phyloP scores from a whole-genome alignment of 192 early-diverging fungal genomes.

The Coemansia sp. region DNA sequence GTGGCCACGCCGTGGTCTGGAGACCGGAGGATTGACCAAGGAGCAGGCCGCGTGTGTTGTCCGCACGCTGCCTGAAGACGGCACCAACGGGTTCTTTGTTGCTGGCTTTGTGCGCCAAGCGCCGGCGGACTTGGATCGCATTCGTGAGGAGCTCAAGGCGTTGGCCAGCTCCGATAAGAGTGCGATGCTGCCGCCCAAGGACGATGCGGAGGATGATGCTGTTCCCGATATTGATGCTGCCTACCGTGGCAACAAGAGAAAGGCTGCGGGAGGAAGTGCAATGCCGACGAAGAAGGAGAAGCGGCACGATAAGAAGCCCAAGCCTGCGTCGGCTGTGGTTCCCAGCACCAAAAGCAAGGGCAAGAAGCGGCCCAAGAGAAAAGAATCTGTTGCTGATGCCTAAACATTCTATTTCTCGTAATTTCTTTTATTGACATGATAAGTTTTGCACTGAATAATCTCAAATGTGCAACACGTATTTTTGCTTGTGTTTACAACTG shows the following conservation, averaged over 20 bases:
- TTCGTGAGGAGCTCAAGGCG: constrained; percentile 11
- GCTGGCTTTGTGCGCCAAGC: constrained; percentile 71
- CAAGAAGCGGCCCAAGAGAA: constrained; percentile 33
- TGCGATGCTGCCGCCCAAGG: too few species aligned
- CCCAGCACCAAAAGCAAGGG: constrained; percentile 12
- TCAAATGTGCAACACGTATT: too few species aligned
- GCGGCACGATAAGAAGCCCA: background rate
- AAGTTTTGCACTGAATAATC: too few species aligned
- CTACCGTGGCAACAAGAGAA: background rate
- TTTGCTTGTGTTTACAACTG: too few species aligned
- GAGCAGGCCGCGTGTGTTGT: constrained; percentile 66
- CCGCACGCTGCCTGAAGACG: constrained; percentile 78
- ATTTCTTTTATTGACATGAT: constrained; percentile 1
- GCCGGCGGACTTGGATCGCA: constrained; percentile 21
- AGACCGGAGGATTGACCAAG: constrained; percentile 21
- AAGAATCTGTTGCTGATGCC: constrained; percentile 4
- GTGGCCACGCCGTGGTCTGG: constrained; percentile 78
- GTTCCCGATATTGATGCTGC: background rate
- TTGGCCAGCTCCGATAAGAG: background rate
- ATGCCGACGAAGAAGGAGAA: background rate
- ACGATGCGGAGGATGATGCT: background rate
- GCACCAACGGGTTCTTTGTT: constrained; percentile 96
- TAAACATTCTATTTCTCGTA: background rate
- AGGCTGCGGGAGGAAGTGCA: background rate
- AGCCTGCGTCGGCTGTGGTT: background rate